Conservation (phyloP, 2,329 filamentous ascomycete genomes). For the Curvularia sp. region DNA sequence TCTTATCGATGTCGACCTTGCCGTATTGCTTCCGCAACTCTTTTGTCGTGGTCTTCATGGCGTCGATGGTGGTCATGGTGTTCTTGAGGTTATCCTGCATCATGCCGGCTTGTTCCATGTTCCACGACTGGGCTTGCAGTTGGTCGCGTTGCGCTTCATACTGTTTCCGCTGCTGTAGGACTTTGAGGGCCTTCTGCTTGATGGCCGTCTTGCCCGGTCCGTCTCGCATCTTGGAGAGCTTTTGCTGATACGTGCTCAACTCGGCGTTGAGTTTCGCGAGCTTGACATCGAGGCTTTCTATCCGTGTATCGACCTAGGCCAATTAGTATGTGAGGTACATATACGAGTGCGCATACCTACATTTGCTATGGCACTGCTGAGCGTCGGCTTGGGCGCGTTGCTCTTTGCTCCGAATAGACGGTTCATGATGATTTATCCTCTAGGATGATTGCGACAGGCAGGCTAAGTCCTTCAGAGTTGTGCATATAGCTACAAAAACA, state of each 20-base stretch:
- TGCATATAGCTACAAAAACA: neutral
- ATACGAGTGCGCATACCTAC: conserved; percentile 55
- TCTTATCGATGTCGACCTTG: conserved; percentile 96
- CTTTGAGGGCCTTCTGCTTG: conserved; percentile 91
- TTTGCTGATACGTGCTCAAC: conserved; percentile 84
- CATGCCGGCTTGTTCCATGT: conserved; percentile 97
- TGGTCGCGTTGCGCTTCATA: conserved; percentile 95
- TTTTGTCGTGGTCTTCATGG: conserved; percentile 96
- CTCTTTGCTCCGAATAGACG: conserved; percentile 91
- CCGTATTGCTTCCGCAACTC: conserved; percentile 92
- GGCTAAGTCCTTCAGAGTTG: neutral
- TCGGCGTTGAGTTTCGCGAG: conserved; percentile 91
- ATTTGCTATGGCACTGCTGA: conserved; percentile 81
- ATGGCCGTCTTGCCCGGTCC: conserved; percentile 92
- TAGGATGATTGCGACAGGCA: neutral
- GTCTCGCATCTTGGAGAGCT: conserved; percentile 91
- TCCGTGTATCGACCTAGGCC: conserved; percentile 74
- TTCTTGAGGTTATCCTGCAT: conserved; percentile 99
- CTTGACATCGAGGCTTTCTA: conserved; percentile 91
- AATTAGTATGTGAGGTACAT: conserved; percentile 26
- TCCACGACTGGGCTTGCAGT: conserved; percentile 93
- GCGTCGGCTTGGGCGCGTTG: conserved; percentile 86
- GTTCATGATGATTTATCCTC: conserved; percentile 71
- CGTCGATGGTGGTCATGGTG: conserved; percentile 97
- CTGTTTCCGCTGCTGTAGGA: conserved; percentile 90